Evolutionary conservation across 2,329 filamentous ascomycete genomes (phyloP).

Genomic region (Fonsecaea pugnacius): DNA sequence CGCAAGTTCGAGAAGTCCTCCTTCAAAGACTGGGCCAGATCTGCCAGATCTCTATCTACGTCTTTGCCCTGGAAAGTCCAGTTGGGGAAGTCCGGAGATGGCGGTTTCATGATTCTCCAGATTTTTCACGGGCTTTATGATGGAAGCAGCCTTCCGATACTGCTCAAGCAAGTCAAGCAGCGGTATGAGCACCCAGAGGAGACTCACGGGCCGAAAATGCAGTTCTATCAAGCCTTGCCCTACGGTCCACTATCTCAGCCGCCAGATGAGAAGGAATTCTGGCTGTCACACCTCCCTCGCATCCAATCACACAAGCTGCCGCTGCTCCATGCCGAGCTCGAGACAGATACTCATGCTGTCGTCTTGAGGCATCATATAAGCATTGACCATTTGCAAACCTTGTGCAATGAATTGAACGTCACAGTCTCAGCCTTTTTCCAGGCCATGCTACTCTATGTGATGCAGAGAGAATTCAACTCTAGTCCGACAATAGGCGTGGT

Average conservation of each 20-base stretch:
- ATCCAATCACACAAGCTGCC: constrained; percentile 22
- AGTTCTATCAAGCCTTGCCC: constrained; percentile 63
- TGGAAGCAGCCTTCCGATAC: constrained; percentile 72
- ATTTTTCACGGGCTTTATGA: constrained; percentile 90
- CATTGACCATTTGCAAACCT: constrained; percentile 53
- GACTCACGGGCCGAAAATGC: neutral
- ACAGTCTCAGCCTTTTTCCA: constrained; percentile 81
- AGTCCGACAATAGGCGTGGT: constrained; percentile 71
- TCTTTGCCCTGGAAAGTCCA: constrained; percentile 43
- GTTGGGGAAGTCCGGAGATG: constrained; percentile 38
- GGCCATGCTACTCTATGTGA: constrained; percentile 70
- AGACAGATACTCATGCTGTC: neutral
- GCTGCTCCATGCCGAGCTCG: neutral
- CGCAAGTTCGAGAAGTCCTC: constrained; percentile 52
- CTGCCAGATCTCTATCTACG: constrained; percentile 52
- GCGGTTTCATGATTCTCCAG: constrained; percentile 60
- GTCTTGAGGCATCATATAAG: constrained; percentile 37
- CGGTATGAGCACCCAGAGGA: constrained; percentile 50
- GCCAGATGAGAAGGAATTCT: constrained; percentile 65
- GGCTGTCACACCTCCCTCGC: constrained; percentile 54
- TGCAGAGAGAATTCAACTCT: constrained; percentile 58
- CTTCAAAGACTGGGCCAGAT: constrained; percentile 58
- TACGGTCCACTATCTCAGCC: constrained; percentile 67
- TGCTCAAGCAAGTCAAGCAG: constrained; percentile 64
- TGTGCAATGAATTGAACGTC: constrained; percentile 66